phyloP scores from a whole-genome alignment of 345 rosid species.

The sweet orange (Citrus sinensis) region DNA sequence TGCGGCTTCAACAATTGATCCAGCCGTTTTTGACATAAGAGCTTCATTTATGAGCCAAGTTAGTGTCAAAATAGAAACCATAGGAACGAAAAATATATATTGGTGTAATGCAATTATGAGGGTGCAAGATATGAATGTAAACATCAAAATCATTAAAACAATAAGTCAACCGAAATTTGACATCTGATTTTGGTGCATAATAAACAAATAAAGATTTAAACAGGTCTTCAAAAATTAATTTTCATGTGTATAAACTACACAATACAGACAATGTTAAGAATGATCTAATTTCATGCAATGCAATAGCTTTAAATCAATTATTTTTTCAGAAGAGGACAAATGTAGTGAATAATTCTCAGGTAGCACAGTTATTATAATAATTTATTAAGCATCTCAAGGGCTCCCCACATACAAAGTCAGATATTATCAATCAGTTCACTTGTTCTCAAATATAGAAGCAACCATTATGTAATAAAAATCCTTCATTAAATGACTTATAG shows the following conservation, averaged over 20 bases:
- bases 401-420: not conserved
- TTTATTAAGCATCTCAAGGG: not conserved
- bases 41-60: constrained; percentile 57
- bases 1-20: constrained; percentile 88
- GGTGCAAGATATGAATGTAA: not conserved
- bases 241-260: not conserved
- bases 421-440: not conserved
- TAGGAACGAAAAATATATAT: not conserved
- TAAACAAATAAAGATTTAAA: not conserved
- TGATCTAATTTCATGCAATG: not conserved
- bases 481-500: not conserved
- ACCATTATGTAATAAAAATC: not conserved
- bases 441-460: not conserved
- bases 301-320: not conserved
- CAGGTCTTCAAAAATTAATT: not conserved
- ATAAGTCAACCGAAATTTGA: not conserved
- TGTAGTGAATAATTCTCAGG: not conserved
- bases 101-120: constrained; percentile 10
- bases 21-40: constrained; percentile 98
- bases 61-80: constrained; percentile 11
- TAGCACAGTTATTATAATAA: not conserved
- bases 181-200: not conserved
- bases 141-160: not conserved
- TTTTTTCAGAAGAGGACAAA: not conserved
- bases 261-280: not conserved